Conservation (phyloP, 2,329 filamentous ascomycete genomes). For the Pleoardoris graminearum region DNA sequence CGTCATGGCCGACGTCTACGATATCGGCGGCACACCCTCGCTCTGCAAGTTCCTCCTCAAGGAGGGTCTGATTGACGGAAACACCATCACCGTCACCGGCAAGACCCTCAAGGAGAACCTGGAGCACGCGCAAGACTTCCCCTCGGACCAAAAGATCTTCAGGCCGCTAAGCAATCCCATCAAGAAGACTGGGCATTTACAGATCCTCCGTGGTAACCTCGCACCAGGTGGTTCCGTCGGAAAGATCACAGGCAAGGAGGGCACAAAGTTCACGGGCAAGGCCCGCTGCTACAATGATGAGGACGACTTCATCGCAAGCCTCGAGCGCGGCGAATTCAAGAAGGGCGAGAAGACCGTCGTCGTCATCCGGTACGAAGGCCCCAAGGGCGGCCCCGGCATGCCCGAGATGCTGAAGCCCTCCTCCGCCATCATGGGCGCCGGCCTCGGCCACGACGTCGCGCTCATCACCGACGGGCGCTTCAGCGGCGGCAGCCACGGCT, state of each 20-base stretch:
- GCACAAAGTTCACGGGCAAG: conserved; percentile 67
- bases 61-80: conserved; percentile 54
- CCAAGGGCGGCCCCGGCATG: conserved; percentile 75
- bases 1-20: conserved; percentile 63
- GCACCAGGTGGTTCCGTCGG: conserved; percentile 72
- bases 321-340: conserved; percentile 70
- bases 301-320: conserved; percentile 68
- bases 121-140: conserved; percentile 64
- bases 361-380: conserved; percentile 74
- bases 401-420: conserved; percentile 75
- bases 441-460: conserved; percentile 72
- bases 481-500: conserved; percentile 81
- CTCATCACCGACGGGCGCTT: conserved; percentile 76
- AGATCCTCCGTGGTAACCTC: conserved; percentile 70
- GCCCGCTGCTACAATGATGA: conserved; percentile 72
- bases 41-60: conserved; percentile 56
- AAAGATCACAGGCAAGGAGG: conserved; percentile 79
- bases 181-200: conserved; percentile 72
- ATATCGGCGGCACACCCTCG: conserved; percentile 55
- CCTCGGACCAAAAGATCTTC: conserved; percentile 70
- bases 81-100: conserved; percentile 55
- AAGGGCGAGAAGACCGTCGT: conserved; percentile 78
- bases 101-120: conserved; percentile 56
- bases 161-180: conserved; percentile 69
- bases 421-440: conserved; percentile 73